Base-by-base conservation (phyloP, 2,329 filamentous ascomycete species). In the Huntiella omanensis region DNA sequence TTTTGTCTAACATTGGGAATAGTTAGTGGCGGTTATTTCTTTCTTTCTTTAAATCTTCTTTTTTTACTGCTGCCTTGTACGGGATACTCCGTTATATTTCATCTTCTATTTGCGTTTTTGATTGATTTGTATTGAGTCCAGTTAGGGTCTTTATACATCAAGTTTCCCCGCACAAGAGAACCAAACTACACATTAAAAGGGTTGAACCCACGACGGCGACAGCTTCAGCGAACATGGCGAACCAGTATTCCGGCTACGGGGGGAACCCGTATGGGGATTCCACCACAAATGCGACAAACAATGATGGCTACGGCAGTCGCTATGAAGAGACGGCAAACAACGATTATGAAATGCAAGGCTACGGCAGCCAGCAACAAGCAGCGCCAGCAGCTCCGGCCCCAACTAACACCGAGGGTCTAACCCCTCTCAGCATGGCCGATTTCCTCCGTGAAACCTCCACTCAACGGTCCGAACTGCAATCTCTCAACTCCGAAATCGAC, bases 391-490 rank as follows among this genome's bases (percentile, higher is more conserved):
- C 57, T 50, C 54, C 54, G 40, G 49, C 51, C 49, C 40, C 50
- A 41, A 33, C 45, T n/a, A 37, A 17, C 49, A 46, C 54, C 11
- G 34, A 15, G 12, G 40, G 40, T 17, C 40, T 43, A 13, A 11
- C 40, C 15, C 54, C 53, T 47, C 64, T 83, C 55, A 69, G 69
- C 46, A 75, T 78, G 57, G 66, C 71, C 52, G 79, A 82, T 52
- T 85, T 82, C 63, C 70, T 85, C 52, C 60, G 66, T 54, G 77
- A 77, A 60, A 74, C 84, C 53, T 68, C 75, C 54, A 71, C 69
- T 54, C 69, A 79, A 50, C 80, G 80, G 61, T 66, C 70, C 54
- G 71, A 83, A 54, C 83, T 87, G 59, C 68, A 71, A 50, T 68
- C 69, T 40, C 69, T 87, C 48, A 75, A 73, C n/a, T 66, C 63